Evolutionary conservation across 345 rosid genomes (phyloP), one percentile per base, ranked within the genome.

Genomic region (Salix arbutifolia): DNA sequence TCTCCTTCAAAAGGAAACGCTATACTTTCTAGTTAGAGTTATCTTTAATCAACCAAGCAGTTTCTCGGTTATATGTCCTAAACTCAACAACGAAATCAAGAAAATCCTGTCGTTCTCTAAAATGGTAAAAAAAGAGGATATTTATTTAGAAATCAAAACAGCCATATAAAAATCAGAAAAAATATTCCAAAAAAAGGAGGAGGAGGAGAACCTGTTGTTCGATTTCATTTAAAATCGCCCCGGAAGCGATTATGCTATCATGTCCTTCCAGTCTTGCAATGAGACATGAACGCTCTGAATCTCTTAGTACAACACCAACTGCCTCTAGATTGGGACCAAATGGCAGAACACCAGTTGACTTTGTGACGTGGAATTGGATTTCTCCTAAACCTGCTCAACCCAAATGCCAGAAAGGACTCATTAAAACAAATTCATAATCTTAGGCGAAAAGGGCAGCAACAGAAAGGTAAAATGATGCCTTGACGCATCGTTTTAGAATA

Each of bases 281-380:
- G 31, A 88, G 37, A 86, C 80, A 81, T 73, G 87, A 80, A 60
- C 52, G 58, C 25, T 77, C 53, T 18, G 53, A 8, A 26, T 67
- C 83, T 26, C 66, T 70, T 19, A 18, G 50, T 28, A 23, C 16
- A 42, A 84, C 90, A 26, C 75, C 66, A 58, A 72, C 53, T 75
- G 79, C 82, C 79, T 65, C 71, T n/a, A 88, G 77, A 64, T 56
- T 38, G 53, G 87, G 89, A 77, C 89, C 89, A 68, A 82, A 82
- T 62, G 87, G 90, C 21, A 84, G 61, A 72, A 82, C 44, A 53
- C 90, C 89, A 5, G 70, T 50, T 48, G 87, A 82, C 80, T 84
- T 14, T 13, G 79, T 74, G 11, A 78, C 67, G 33, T 87, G 85
- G 68, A 84, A 86, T 66, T 84, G 78, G 67, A 72, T 80, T 76